Conservation (phyloP, 192 early-diverging fungal species). For the Thoreauomyces humboldtii region DNA sequence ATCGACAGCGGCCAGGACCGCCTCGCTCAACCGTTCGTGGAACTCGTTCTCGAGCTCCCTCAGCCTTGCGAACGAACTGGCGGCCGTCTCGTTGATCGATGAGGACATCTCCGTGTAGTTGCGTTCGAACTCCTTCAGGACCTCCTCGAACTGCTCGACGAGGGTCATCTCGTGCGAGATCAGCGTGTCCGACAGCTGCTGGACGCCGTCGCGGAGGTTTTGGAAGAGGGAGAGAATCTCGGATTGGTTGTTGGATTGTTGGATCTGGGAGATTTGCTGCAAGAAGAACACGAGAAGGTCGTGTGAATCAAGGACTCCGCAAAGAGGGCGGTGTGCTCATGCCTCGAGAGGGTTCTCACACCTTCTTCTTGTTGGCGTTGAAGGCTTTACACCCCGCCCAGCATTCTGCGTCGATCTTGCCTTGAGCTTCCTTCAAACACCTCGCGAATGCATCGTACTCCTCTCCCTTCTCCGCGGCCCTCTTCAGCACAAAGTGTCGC, state of each 20-base stretch:
- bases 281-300: background rate
- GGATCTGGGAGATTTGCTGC: slow-evolving; percentile 46
- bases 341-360: too few species aligned
- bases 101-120: slow-evolving; percentile 56
- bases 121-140: slow-evolving; percentile 61
- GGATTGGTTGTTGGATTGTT: slow-evolving; percentile 36
- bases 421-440: slow-evolving; percentile 40
- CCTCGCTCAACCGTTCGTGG: slow-evolving; percentile 56
- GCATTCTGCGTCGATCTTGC: slow-evolving; percentile 47
- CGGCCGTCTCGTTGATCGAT: slow-evolving; percentile 48
- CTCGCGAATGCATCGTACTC: slow-evolving; percentile 42
- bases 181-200: slow-evolving; percentile 45
- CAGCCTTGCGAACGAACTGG: slow-evolving; percentile 49
- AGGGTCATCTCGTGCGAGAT: slow-evolving; percentile 55
- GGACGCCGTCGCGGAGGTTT: slow-evolving; percentile 36
- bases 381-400: slow-evolving; percentile 43
- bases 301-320: too few species aligned
- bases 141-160: slow-evolving; percentile 66
- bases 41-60: slow-evolving; percentile 61
- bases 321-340: too few species aligned
- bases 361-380: slow-evolving; percentile 54
- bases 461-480: slow-evolving; percentile 43
- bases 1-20: slow-evolving; percentile 48
- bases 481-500: slow-evolving; percentile 46
- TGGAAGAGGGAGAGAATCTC: slow-evolving; percentile 53